These are phyloP conservation scores for Euphorbia pulcherrima DNA, from an alignment of 345 rosid genomes.

Conservation along the genomic window DNA sequence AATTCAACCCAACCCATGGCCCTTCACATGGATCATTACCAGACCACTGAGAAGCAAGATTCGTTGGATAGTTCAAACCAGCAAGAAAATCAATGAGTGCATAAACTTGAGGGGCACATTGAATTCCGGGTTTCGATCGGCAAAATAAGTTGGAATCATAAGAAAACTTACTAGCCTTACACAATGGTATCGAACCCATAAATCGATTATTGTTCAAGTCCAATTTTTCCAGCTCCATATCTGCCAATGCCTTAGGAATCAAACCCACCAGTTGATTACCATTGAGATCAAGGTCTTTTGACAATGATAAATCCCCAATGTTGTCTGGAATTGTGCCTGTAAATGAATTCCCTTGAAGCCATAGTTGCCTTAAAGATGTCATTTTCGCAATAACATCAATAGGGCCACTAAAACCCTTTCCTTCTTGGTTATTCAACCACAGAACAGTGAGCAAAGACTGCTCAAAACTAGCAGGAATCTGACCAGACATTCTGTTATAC, in stretches of 20 bases:
- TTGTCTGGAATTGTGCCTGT: constrained; percentile 58
- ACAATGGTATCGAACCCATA: constrained; percentile 68
- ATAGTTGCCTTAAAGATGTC: constrained; percentile 42
- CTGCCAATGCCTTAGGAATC: constrained; percentile 48
- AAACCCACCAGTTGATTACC: constrained; percentile 53
- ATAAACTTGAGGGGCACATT: constrained; percentile 58
- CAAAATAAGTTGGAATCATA: constrained; percentile 52
- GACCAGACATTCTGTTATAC: constrained; percentile 47
- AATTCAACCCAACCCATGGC: constrained; percentile 55
- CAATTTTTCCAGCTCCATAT: constrained; percentile 43
- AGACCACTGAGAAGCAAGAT: constrained; percentile 53
- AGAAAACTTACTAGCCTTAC: constrained; percentile 37
- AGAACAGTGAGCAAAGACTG: constrained; percentile 44
- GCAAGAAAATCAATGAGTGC: constrained; percentile 56
- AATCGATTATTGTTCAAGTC: constrained; percentile 64
- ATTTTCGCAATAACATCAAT: constrained; percentile 57
- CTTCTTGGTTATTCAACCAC: constrained; percentile 63
- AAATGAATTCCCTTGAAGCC: constrained; percentile 81
- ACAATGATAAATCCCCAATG: constrained; percentile 45
- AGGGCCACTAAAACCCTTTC: constrained; percentile 48
- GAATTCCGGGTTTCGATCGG: constrained; percentile 37
- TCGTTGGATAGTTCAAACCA: constrained; percentile 52
- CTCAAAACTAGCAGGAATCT: constrained; percentile 46
- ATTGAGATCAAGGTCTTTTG: constrained; percentile 61
- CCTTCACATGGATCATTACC: constrained; percentile 73